These are phyloP conservation scores for Rhynchospora tenuis DNA, from an alignment of 176 grass and related monocot species.

Conservation along the genomic window DNA sequence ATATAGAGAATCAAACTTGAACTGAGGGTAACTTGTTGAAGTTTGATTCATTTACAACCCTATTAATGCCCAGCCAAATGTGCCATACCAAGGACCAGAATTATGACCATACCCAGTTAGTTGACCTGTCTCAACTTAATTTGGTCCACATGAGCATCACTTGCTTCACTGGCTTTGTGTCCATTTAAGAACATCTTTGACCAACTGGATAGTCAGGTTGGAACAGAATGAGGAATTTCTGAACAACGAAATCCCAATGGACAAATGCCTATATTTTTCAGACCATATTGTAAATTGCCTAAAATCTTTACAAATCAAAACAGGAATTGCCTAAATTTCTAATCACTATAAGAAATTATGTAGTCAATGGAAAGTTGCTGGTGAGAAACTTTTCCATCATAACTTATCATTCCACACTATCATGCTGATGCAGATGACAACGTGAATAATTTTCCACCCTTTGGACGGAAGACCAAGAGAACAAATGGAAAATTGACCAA, in stretches of 20 bases:
- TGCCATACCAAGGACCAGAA: no score
- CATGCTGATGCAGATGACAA: background rate
- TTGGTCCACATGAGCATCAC: no score
- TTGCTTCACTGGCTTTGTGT: background rate
- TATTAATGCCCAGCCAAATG: no score
- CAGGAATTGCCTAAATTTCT: background rate
- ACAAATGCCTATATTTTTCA: background rate
- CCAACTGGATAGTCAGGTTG: background rate
- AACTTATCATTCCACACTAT: background rate
- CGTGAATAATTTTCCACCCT: background rate
- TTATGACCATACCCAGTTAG: no score
- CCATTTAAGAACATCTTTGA: background rate
- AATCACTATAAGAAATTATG: background rate
- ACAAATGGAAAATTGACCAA: background rate
- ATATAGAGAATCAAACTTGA: no score
- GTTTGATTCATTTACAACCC: no score
- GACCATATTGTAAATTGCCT: background rate
- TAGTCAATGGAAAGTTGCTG: background rate
- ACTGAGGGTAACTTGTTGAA: no score
- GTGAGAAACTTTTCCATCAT: background rate
- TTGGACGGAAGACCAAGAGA: background rate
- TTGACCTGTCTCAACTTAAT: background rate
- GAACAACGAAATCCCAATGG: background rate
- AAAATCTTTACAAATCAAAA: background rate
- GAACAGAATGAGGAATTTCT: background rate